These are phyloP conservation scores for Candida nonsorbophila DNA, from an alignment of 805 yeast genomes.

Conservation along the genomic window DNA sequence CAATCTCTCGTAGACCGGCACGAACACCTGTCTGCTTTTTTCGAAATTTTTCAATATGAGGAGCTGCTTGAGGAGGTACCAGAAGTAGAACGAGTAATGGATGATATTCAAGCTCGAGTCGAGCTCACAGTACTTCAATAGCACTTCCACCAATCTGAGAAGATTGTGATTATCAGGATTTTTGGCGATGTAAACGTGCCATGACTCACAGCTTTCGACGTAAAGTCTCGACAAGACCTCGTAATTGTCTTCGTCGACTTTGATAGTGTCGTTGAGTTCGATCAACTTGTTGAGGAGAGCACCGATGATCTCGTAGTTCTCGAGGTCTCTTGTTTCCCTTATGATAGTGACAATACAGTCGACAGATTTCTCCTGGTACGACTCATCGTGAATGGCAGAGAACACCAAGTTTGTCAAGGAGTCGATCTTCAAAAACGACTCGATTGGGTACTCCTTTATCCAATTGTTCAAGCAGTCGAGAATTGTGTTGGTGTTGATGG, in stretches of 20 bases:
- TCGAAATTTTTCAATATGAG: conserved; percentile 55
- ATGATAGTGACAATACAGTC: conserved; percentile 83
- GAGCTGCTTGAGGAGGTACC: conserved; percentile 79
- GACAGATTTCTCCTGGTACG: conserved; percentile 75
- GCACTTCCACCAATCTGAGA: conserved; percentile 65
- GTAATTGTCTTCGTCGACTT: conserved; percentile 59
- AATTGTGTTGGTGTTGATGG: conserved; percentile 31
- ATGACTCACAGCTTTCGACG: conserved; percentile 91
- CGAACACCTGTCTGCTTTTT: conserved; percentile 44
- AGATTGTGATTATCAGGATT: conserved; percentile 52
- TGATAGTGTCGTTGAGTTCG: conserved; percentile 50
- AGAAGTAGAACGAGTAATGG: conserved; percentile 85
- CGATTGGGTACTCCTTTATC: conserved; percentile 82
- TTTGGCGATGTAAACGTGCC: conserved; percentile 84
- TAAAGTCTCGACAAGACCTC: conserved; percentile 70
- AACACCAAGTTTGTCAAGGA: conserved; percentile 69
- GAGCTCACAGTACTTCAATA: conserved; percentile 64
- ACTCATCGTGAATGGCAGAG: conserved; percentile 51
- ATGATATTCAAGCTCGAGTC: conserved; percentile 86
- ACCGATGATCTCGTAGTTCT: conserved; percentile 54
- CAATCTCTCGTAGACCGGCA: conserved; percentile 53
- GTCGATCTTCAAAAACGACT: conserved; percentile 55
- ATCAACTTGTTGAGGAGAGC: conserved; percentile 68
- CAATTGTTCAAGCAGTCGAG: conserved; percentile 82
- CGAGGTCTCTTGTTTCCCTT: conserved; percentile 75